A percentile compares a stretch with the other conserved stretches of the same genome.
These are phyloP conservation scores for Colletotrichum aenigma DNA, from an alignment of 2,329 filamentous ascomycete species.

Conservation along the genomic window DNA sequence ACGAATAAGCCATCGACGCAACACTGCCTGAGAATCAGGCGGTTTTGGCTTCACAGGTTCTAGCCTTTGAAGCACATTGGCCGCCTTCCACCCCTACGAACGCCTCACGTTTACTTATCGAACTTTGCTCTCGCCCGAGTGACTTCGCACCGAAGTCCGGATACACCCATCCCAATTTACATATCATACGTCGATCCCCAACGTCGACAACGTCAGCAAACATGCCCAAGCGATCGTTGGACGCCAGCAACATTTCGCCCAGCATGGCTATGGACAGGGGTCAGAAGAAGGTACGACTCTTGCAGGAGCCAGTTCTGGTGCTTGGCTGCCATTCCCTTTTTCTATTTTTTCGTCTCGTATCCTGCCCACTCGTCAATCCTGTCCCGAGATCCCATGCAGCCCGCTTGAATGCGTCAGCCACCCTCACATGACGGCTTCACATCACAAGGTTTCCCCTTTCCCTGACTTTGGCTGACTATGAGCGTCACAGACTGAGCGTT, in stretches of 20 bases:
- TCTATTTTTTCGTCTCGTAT: neutral
- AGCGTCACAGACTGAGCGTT: slow-evolving; percentile 66
- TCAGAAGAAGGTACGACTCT: slow-evolving; percentile 29
- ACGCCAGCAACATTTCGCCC: slow-evolving; percentile 26
- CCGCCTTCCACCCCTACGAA: neutral
- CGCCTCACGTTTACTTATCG: neutral
- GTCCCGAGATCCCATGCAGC: neutral
- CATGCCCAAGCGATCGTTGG: slow-evolving; percentile 45
- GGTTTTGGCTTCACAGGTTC: slow-evolving; percentile 9
- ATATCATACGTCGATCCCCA: slow-evolving; percentile 7
- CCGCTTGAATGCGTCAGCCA: neutral
- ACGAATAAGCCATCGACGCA: neutral
- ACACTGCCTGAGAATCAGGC: neutral
- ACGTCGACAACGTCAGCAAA: slow-evolving; percentile 4
- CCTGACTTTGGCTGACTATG: neutral
- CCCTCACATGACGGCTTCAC: neutral
- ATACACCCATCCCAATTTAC: neutral
- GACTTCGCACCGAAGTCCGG: no score
- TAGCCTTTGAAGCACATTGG: slow-evolving; percentile 10
- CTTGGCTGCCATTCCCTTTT: neutral
- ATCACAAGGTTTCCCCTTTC: neutral
- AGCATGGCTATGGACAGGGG: slow-evolving; percentile 33
- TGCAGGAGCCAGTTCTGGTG: slow-evolving; percentile 12
- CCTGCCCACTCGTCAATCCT: neutral
- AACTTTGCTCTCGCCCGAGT: neutral